These are phyloP conservation scores for Neurospora sp. DNA, from an alignment of 495 filamentous ascomycete genomes.

Conservation along the genomic window DNA sequence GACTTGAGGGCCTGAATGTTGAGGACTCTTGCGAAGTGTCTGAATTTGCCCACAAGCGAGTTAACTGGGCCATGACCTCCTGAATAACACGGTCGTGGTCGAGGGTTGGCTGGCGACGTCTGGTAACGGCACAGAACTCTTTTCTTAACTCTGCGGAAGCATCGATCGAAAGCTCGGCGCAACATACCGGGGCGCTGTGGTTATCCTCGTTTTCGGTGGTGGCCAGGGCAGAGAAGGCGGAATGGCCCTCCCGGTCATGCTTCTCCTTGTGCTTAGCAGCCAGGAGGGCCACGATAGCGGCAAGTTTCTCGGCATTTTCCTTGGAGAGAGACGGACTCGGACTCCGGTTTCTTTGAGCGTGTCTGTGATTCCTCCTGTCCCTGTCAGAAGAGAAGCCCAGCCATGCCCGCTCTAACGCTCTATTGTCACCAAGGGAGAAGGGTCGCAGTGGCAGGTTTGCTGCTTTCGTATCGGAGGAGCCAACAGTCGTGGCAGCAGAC, in stretches of 20 bases:
- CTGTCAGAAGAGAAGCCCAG: conserved; percentile 39
- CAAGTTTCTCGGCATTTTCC: conserved; percentile 29
- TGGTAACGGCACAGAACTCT: conserved; percentile 36
- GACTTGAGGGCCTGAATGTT: background rate
- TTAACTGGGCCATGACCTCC: conserved; percentile 33
- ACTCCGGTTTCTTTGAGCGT: conserved; percentile 19
- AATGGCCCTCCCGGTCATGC: conserved; percentile 23
- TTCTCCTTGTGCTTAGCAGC: conserved; percentile 24
- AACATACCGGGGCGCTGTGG: conserved; percentile 23
- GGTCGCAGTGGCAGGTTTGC: conserved; percentile 55
- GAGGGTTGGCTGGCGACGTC: conserved; percentile 26
- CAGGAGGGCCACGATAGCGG: conserved; percentile 36
- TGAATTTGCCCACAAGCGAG: conserved; percentile 3
- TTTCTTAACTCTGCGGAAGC: conserved; percentile 30
- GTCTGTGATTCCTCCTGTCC: conserved; percentile 29
- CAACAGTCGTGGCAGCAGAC: conserved; percentile 50
- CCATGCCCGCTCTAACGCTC: conserved; percentile 66
- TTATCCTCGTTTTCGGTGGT: background rate
- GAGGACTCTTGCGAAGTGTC: conserved; percentile 2
- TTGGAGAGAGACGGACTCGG: conserved; percentile 23
- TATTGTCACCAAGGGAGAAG: conserved; percentile 66
- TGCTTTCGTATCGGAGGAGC: conserved; percentile 38
- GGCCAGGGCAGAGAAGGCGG: conserved; percentile 11
- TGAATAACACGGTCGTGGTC: conserved; percentile 30
- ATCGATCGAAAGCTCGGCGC: conserved; percentile 32